Evolutionary conservation across 345 rosid species (phyloP), one percentile per base, ranked within the genome.

Genomic region (Mangifera indica): DNA sequence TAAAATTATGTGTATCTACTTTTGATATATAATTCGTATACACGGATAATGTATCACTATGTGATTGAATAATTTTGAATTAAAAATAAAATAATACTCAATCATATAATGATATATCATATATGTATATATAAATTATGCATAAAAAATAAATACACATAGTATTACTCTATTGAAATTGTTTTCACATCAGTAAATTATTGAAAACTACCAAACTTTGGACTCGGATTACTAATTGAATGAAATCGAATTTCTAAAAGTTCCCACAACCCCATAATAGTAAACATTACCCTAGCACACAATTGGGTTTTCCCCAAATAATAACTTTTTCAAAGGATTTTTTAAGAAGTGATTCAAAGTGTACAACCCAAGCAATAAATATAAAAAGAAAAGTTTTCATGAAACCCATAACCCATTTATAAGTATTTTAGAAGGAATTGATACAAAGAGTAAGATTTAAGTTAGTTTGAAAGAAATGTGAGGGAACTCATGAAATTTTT

Each of bases 351-450:
- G 78, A 80, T 84, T 75, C 86, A 58, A 76, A 70, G 87, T 79
- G 90, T 86, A 75, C 78, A 80, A 76, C 66, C 76, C 75, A 86
- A 86, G 90, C 73, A 59, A 82, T 48, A 25, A 59, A 34, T 49
- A 66, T 56, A 52, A 20, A 61, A 53, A 21, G 46, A 21, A 62
- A 26, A 37, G 21, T n/a, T 11, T 44, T 45, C 52, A 60, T 20
- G 69, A 60, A 55, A 51, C 68, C 72, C 29, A 51, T 10, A 37
- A 60, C 17, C 60, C 3, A 1, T 29, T 29, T 29, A 1, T 29
- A 29, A 59, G 84, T 84, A 64, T 71, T 67, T 66, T 70, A 18
- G 48, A 87, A 82, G 80, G 76, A 48, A 76, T 85, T 24, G 80
- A 70, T 72, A 52, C 77, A 77, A 79, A 71, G 83, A 74, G 92